Percentiles rank a stretch among this genome's conserved stretches.
Evolutionary conservation across 148 eudicot genomes (phyloP).

Genomic region (Rhododendron simsii): DNA sequence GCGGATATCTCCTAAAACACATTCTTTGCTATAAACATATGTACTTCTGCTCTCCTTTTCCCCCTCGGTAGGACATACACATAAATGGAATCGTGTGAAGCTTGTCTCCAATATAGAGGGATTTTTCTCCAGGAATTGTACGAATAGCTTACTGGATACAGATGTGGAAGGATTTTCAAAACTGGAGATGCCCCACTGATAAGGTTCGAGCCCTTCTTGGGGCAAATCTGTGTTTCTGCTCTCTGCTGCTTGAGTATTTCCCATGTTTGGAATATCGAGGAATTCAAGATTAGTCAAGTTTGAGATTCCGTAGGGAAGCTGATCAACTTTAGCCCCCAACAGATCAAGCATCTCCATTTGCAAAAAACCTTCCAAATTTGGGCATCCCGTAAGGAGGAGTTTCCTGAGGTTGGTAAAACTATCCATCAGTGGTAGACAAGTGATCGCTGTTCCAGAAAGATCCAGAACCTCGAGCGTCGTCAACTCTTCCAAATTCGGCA

Average conservation of each 20-base stretch:
- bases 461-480: constrained; percentile 27
- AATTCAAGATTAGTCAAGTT: constrained; percentile 19
- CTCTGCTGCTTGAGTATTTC: background rate
- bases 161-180: constrained; percentile 7
- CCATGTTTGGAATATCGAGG: constrained; percentile 15
- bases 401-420: constrained; percentile 10
- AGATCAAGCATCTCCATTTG: background rate
- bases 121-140: background rate
- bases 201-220: background rate
- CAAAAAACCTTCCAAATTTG: background rate
- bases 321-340: background rate
- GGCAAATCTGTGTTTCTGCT: background rate
- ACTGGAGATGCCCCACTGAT: constrained; percentile 10
- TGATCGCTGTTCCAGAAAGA: constrained; percentile 25
- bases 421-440: background rate
- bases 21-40: constrained; percentile 13
- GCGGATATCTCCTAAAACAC: constrained; percentile 16
- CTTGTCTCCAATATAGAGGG: background rate
- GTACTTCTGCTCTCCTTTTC: background rate
- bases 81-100: constrained; percentile 20
- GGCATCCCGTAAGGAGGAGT: constrained; percentile 17
- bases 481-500: constrained; percentile 17
- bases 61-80: constrained; percentile 11
- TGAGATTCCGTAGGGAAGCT: constrained; percentile 24
- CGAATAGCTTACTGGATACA: constrained; percentile 11